Evolutionary conservation across 768 basidiomycete genomes (phyloP).

Genomic region (Cyathus striatus): DNA sequence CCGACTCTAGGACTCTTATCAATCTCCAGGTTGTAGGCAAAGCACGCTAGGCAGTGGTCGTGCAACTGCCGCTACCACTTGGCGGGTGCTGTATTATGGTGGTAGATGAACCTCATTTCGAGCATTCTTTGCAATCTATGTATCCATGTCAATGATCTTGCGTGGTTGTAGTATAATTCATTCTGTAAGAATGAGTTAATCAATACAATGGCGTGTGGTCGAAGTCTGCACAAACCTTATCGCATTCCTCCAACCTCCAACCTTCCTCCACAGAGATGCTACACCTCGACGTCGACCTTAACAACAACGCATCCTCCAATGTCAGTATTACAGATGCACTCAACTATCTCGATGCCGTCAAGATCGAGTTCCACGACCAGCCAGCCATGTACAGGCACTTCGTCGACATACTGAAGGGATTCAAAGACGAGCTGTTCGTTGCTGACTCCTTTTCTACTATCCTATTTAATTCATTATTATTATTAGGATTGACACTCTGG

Average conservation of each 20-base stretch:
- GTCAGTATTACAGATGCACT: slow-evolving; percentile 90
- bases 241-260: background rate
- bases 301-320: slow-evolving; percentile 23
- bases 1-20: too few relatives aligned
- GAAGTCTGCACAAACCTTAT: slow-evolving; percentile 1
- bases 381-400: slow-evolving; percentile 96
- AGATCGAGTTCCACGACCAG: slow-evolving; percentile 83
- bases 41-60: too few relatives aligned
- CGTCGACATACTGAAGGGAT: slow-evolving; percentile 98
- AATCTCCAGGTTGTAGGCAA: too few relatives aligned
- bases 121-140: background rate
- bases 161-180: too few relatives aligned
- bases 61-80: background rate
- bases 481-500: slow-evolving; percentile 90
- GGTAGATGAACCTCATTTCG: background rate
- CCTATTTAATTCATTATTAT: too few relatives aligned
- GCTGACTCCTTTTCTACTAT: background rate
- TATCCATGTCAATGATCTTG: background rate
- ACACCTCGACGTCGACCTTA: slow-evolving; percentile 25
- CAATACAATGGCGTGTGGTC: background rate
- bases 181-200: background rate
- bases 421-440: slow-evolving; percentile 87
- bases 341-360: slow-evolving; percentile 90
- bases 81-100: background rate
- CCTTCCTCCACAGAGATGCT: slow-evolving; percentile 4